Percentiles rank a stretch among this genome's conserved stretches.
These are phyloP conservation scores for Exophiala dermatitidis DNA, from an alignment of 2,329 filamentous ascomycete genomes.

Conservation along the genomic window DNA sequence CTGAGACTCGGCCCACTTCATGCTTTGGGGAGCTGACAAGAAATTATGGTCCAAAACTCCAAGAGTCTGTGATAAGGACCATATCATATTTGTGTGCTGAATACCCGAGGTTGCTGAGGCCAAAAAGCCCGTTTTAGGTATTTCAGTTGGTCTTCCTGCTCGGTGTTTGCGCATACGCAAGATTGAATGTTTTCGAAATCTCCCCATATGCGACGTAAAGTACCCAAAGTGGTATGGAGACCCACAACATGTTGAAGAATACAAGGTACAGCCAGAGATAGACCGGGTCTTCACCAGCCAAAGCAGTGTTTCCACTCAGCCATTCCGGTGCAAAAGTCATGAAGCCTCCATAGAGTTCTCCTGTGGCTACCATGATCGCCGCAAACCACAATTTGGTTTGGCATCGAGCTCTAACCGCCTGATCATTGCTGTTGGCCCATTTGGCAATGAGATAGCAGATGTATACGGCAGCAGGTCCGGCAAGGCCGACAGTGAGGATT, in stretches of 20 bases:
- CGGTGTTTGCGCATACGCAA: background rate
- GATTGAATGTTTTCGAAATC: slow-evolving; percentile 14
- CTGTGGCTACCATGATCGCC: slow-evolving; percentile 54
- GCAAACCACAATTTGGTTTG: slow-evolving; percentile 47
- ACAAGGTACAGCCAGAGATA: slow-evolving; percentile 57
- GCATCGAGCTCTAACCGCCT: slow-evolving; percentile 22
- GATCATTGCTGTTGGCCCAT: slow-evolving; percentile 20
- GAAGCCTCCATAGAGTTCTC: slow-evolving; percentile 56
- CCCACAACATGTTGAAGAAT: slow-evolving; percentile 60
- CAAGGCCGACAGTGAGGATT: slow-evolving; percentile 54
- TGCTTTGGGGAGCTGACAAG: no score
- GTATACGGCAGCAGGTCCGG: slow-evolving; percentile 51
- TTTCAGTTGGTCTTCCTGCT: slow-evolving; percentile 13
- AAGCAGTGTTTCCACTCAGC: slow-evolving; percentile 51
- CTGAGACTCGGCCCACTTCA: no score
- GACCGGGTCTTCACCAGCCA: slow-evolving; percentile 54
- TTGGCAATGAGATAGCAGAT: slow-evolving; percentile 48
- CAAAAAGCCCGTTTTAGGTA: no score
- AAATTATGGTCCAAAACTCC: no score
- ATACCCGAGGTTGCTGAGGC: no score
- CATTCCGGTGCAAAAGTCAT: slow-evolving; percentile 63
- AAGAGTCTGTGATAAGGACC: no score
- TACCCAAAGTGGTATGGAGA: slow-evolving; percentile 51
- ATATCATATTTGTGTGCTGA: no score
- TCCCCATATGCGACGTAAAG: slow-evolving; percentile 16